phyloP scores from a whole-genome alignment of 768 basidiomycete genomes.

The Dacryopinax primogenitus region DNA sequence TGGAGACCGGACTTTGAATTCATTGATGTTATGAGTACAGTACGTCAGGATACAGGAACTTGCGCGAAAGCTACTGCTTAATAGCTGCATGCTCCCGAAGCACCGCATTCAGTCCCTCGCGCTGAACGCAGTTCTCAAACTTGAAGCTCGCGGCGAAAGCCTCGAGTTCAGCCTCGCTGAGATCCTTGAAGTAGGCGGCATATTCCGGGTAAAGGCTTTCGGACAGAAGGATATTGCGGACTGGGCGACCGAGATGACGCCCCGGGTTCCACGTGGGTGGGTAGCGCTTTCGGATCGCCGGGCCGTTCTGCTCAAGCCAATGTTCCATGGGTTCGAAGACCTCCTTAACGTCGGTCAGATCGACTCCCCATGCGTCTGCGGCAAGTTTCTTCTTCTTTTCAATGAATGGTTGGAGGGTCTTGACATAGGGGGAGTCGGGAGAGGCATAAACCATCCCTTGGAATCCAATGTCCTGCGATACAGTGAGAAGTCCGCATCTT shows the following conservation, averaged over 20 bases:
- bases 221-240: conserved; percentile 53
- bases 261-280: conserved; percentile 29
- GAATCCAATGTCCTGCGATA: conserved; percentile 28
- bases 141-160: conserved; percentile 62
- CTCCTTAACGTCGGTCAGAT: conserved; percentile 41
- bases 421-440: conserved; percentile 58
- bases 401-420: conserved; percentile 52
- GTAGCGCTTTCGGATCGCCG: conserved; percentile 43
- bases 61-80: neutral
- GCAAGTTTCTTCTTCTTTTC: conserved; percentile 68
- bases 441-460: conserved; percentile 71
- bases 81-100: conserved; percentile 21
- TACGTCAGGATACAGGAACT: neutral
- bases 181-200: conserved; percentile 38
- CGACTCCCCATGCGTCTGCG: conserved; percentile 66
- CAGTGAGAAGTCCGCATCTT: neutral
- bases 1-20: neutral
- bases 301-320: conserved; percentile 27
- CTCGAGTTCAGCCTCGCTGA: conserved; percentile 43
- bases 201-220: conserved; percentile 63
- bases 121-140: conserved; percentile 53
- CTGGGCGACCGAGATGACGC: conserved; percentile 31
- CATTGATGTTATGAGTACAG: conserved; percentile 1
- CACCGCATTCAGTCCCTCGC: conserved; percentile 47
- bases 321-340: conserved; percentile 55